Evolutionary conservation across 169 alveolate species (phyloP).

Genomic region (Cryptosporidium bovis): DNA sequence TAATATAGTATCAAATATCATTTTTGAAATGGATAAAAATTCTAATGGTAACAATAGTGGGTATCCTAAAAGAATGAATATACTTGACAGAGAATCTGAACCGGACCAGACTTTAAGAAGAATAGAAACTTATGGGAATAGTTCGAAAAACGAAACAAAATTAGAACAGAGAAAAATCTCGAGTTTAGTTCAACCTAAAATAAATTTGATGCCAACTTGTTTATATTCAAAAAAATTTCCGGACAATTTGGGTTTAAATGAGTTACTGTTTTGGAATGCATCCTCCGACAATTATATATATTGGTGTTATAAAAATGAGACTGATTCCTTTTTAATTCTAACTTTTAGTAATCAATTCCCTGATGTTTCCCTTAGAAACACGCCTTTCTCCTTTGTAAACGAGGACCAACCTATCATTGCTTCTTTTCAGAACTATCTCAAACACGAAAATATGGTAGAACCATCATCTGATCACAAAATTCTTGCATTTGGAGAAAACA

Average conservation of each 20-base stretch:
- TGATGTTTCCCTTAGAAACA: neutral
- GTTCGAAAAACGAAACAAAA: neutral
- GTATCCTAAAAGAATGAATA: neutral
- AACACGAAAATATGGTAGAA: too few relatives aligned
- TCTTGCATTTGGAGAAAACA: constrained; percentile 26
- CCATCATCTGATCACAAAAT: neutral
- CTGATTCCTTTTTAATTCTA: neutral
- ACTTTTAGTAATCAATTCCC: neutral
- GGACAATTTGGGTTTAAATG: neutral
- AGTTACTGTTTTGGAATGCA: constrained; percentile 44
- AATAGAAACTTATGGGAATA: neutral
- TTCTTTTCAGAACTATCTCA: neutral
- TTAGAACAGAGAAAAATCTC: neutral
- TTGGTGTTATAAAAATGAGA: constrained; percentile 24
- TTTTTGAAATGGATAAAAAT: neutral
- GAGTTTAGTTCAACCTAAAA: neutral
- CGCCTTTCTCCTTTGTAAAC: neutral
- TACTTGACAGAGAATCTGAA: neutral
- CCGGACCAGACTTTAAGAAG: neutral
- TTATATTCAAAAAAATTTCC: constrained; percentile 42
- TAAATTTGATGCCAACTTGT: constrained; percentile 38
- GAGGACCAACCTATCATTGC: neutral
- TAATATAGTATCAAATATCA: constrained; percentile 8
- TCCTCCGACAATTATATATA: constrained; percentile 20
- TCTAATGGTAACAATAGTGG: too few relatives aligned